A percentile compares a stretch with the other conserved stretches of the same genome.
Evolutionary conservation across 768 basidiomycete species (phyloP).

Genomic region (Daedaleopsis sinensis): DNA sequence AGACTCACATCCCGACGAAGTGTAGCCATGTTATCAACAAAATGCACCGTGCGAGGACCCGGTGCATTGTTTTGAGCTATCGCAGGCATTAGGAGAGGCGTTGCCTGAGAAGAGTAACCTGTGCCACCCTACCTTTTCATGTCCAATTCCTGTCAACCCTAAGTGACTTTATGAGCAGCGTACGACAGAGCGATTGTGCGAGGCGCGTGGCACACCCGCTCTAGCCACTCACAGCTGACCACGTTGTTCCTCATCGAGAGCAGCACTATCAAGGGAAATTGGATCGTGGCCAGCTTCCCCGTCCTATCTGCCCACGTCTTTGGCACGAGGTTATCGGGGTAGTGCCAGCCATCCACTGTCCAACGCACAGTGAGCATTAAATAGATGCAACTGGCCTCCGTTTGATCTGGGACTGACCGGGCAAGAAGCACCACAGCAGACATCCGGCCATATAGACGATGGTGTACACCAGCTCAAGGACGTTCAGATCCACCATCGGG

Average conservation of each 20-base stretch:
- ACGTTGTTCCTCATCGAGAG: constrained; percentile 59
- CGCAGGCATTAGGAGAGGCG: background rate
- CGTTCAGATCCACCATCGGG: constrained; percentile 26
- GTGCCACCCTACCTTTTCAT: constrained; percentile 43
- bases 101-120: background rate
- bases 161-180: background rate
- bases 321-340: constrained; percentile 15
- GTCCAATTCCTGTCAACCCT: constrained; percentile 56
- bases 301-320: constrained; percentile 32
- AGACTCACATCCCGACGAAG: constrained; percentile 32
- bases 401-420: constrained; percentile 26
- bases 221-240: constrained; percentile 38
- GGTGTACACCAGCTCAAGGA: constrained; percentile 32
- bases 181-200: background rate
- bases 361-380: background rate
- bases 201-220: no score
- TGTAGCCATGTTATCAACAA: constrained; percentile 50
- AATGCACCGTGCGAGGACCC: constrained; percentile 45
- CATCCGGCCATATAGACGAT: constrained; percentile 31
- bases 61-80: constrained; percentile 47
- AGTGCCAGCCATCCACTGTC: constrained; percentile 1
- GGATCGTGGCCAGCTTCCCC: constrained; percentile 46
- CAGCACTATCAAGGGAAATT: constrained; percentile 53
- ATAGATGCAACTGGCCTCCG: background rate
- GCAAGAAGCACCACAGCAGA: constrained; percentile 33